Evolutionary conservation across 176 grass and related monocot genomes (phyloP), one percentile per base, ranked within the genome.

Genomic region (Bolboschoenus planiculmis): DNA sequence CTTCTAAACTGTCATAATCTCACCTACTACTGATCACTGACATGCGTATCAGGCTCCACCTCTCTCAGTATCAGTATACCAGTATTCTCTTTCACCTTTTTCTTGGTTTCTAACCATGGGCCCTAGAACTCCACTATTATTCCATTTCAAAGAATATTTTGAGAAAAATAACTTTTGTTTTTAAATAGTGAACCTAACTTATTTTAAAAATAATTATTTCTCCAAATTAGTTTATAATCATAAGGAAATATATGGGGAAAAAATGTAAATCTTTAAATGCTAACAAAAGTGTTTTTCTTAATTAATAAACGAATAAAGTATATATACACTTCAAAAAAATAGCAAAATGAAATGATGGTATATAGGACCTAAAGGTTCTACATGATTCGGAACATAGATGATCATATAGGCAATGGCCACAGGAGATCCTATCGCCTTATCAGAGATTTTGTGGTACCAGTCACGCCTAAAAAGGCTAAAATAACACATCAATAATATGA

Each of bases 11-110:
- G 13, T 64, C 79, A 44, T 9, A 30, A 20, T 82, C 79, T 82
- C 36, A 82, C 79, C 79, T 50, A 82, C 79, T 50, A 50, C 79
- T 13, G 8, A 65, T 24, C 33, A 60, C 53, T 61, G 5, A 18
- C 0, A 14, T 72, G 18, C 9, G n/a, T 2, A 44, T 5, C 39
- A 26, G 9, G 67, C 37, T 44, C 20, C 36, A 61, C 58, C 4
- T 0, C 8, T 0, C 8, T 55, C 15, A n/a, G 53, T 18, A 29
- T 11, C 14, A 10, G 4, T 64, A 11, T n/a, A n/a, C n/a, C 60
- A 58, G 18, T 63, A 11, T 64, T 27, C 60, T 33, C 60, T 64
- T 64, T 10, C 18, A n/a, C n/a, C n/a, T n/a, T n/a, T n/a, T n/a
- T n/a, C n/a, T n/a, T n/a, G n/a, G n/a, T n/a, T n/a, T n/a, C n/a